Conservation (phyloP, 2,329 filamentous ascomycete species). For the Zalaria obscura region DNA sequence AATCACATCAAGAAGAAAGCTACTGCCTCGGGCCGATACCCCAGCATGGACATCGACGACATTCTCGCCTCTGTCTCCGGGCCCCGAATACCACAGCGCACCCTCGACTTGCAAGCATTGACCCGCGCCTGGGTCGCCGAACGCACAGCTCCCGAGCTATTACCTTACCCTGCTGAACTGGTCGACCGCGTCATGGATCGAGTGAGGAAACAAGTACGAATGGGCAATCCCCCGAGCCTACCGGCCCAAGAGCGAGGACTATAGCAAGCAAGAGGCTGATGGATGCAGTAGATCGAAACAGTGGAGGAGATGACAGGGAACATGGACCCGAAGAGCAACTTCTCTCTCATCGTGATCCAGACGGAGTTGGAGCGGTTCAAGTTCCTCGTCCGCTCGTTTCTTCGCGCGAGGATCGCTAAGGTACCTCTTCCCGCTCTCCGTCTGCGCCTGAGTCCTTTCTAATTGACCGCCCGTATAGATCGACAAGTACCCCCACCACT, state of each 20-base stretch:
- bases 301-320: conserved; percentile 55
- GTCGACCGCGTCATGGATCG: conserved; percentile 62
- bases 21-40: too few species aligned
- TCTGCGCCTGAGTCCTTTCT: not conserved
- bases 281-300: conserved; percentile 26
- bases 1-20: too few species aligned
- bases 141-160: conserved; percentile 74
- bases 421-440: conserved; percentile 24
- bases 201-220: conserved; percentile 22
- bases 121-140: conserved; percentile 92
- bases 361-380: conserved; percentile 92
- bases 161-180: conserved; percentile 61
- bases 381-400: conserved; percentile 70
- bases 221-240: conserved; percentile 3
- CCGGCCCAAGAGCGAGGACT: conserved; percentile 7
- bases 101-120: conserved; percentile 70
- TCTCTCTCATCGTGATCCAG: conserved; percentile 85
- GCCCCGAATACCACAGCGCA: conserved; percentile 38
- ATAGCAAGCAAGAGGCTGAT: conserved; percentile 8
- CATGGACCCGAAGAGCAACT: conserved; percentile 83
- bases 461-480: conserved; percentile 38
- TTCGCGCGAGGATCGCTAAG: conserved; percentile 80
- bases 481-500: conserved; percentile 62
- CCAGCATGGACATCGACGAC: conserved; percentile 34
- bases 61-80: conserved; percentile 36